Base-by-base conservation (phyloP, 805 yeast genomes). In the Metschnikowia baotianmanensis region DNA sequence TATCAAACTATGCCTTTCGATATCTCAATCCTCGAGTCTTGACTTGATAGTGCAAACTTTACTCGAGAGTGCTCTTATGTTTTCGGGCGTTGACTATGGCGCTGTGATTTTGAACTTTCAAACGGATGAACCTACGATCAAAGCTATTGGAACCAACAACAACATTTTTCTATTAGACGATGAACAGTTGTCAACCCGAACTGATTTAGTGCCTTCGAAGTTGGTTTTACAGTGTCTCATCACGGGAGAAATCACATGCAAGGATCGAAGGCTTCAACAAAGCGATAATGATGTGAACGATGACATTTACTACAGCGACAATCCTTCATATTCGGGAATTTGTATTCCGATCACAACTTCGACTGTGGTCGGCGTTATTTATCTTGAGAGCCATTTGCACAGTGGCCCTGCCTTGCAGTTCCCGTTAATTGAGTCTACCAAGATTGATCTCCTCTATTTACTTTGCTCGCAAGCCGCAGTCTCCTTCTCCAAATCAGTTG, bases 381-480 rank as follows among this genome's bases (percentile, higher is more conserved):
- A 72, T 45, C 50, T 73, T 27, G 78, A 74, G 46, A 31, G 46
- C 31, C 45, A 46, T 27, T 16, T 32, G 23, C 39, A 42, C 5
- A 29, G 37, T 20, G 39, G 26, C 2, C 23, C 32, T 12, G 24
- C 35, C 29, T 33, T 18, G 53, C 37, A n/a, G 42, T 58, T 23
- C 17, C 45, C 45, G 4, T 33, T 41, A 24, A 34, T 41, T 19
- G 56, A 62, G 9, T 52, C 56, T 9, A 61, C 59, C 13, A 66
- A 67, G 42, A 49, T 64, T n/a, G 73, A 70, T 38, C 52, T 75
- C 34, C 56, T 69, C 5, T 58, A 60, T 5, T 58, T 76, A 38
- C 56, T 76, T 29, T 71, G 78, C 43, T 66, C 77, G 0, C 80
- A 76, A 48, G 77, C 78, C 6, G 76, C 77, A 0, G 76, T 76